phyloP scores from a whole-genome alignment of 192 early-diverging fungal species.

The Ambispora gerdemannii region DNA sequence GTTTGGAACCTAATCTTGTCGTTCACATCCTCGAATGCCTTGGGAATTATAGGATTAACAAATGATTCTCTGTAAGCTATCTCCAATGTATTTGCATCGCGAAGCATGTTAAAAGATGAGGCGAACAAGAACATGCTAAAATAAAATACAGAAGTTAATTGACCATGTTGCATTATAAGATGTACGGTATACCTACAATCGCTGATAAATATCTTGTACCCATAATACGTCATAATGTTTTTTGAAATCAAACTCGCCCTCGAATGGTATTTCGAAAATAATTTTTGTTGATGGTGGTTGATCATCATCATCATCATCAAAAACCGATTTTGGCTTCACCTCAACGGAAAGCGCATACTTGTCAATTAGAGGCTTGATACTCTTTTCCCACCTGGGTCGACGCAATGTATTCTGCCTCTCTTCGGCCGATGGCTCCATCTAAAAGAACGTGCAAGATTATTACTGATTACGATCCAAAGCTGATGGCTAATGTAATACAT shows the following conservation, averaged over 20 bases:
- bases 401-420: slow-evolving; percentile 23
- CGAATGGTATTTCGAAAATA: slow-evolving; percentile 25
- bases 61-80: slow-evolving; percentile 26
- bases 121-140: slow-evolving; percentile 15
- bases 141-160: slow-evolving; percentile 23
- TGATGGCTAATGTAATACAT: slow-evolving; percentile 14
- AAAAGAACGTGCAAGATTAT: slow-evolving; percentile 26
- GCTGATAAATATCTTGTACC: slow-evolving; percentile 26
- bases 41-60: slow-evolving; percentile 26
- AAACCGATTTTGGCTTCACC: slow-evolving; percentile 1
- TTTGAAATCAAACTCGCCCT: slow-evolving; percentile 25
- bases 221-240: slow-evolving; percentile 30
- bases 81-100: slow-evolving; percentile 20
- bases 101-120: slow-evolving; percentile 22
- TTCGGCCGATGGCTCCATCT: slow-evolving; percentile 28
- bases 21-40: slow-evolving; percentile 20
- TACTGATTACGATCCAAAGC: slow-evolving; percentile 26
- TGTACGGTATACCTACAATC: slow-evolving; percentile 26
- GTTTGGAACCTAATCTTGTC: slow-evolving; percentile 25
- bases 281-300: slow-evolving; percentile 19
- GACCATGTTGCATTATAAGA: not conserved
- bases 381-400: slow-evolving; percentile 21
- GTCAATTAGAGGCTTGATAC: slow-evolving; percentile 17
- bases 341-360: slow-evolving; percentile 23
- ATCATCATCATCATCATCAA: slow-evolving; percentile 23